Evolutionary conservation across 495 filamentous ascomycete genomes (phyloP).

Genomic region (Aspergillus mulundensis): DNA sequence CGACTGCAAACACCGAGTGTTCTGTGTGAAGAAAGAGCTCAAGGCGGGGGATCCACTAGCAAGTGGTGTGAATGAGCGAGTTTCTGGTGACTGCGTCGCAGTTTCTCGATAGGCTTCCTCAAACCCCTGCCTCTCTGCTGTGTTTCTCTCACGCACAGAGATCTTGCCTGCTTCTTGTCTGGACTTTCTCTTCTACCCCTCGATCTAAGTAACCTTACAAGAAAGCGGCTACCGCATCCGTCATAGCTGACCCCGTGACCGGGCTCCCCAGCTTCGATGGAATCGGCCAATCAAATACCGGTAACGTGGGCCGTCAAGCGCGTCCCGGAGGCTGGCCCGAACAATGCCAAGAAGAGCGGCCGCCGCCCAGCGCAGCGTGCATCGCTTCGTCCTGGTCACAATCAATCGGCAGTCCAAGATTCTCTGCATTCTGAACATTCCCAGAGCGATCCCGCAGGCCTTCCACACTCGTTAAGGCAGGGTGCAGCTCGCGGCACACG

Average conservation of each 20-base stretch:
- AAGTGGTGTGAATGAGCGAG: constrained; percentile 10
- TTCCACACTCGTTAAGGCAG: constrained; percentile 17
- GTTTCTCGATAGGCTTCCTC: neutral
- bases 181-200: constrained; percentile 6
- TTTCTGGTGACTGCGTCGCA: neutral
- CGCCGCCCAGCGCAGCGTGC: constrained; percentile 6
- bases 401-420: neutral
- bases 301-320: constrained; percentile 15
- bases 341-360: constrained; percentile 10
- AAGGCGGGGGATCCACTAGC: constrained; percentile 1
- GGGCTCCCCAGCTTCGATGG: constrained; percentile 7
- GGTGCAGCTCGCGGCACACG: constrained; percentile 26
- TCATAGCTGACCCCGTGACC: constrained; percentile 11
- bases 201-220: too few species aligned
- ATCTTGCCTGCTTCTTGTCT: neutral
- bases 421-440: neutral
- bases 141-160: neutral
- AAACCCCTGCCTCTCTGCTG: neutral
- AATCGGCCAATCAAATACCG: constrained; percentile 18
- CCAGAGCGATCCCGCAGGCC: constrained; percentile 3
- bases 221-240: constrained; percentile 13
- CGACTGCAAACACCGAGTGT: neutral
- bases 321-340: neutral
- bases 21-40: neutral
- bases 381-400: neutral